phyloP scores from a whole-genome alignment of 768 basidiomycete genomes.

The Leucogyrophana mollusca region DNA sequence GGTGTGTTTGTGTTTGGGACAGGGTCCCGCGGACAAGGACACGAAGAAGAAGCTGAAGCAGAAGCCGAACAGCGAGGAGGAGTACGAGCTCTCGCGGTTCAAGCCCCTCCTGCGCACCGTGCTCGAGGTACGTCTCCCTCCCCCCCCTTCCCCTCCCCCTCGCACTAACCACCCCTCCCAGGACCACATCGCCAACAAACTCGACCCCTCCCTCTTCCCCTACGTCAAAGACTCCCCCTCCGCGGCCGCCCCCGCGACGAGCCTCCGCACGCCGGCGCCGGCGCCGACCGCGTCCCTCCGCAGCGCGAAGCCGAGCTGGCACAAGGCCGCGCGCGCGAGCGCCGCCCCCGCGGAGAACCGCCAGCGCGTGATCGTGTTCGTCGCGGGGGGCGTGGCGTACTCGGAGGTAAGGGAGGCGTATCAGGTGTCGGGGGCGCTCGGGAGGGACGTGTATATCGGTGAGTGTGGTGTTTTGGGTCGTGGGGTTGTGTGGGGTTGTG shows the following conservation, averaged over 20 bases:
- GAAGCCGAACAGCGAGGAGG: constrained; percentile 75
- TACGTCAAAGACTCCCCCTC: constrained; percentile 83
- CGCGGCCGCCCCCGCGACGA: constrained; percentile 42
- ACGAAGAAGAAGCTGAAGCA: constrained; percentile 80
- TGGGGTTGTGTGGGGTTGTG: background rate
- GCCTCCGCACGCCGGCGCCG: constrained; percentile 42
- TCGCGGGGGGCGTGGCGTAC: constrained; percentile 94
- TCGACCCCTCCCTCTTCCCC: constrained; percentile 82
- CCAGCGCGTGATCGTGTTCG: constrained; percentile 83
- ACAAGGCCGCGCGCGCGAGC: constrained; percentile 64
- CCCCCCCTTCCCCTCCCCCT: background rate
- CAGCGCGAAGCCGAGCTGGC: constrained; percentile 89
- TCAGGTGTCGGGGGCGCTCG: constrained; percentile 65
- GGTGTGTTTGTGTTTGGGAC: no score
- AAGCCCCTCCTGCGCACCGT: constrained; percentile 81
- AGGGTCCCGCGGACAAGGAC: constrained; percentile 79
- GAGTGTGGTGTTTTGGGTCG: constrained; percentile 20
- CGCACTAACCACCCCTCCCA: constrained; percentile 26
- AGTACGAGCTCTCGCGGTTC: constrained; percentile 94
- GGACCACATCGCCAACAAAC: constrained; percentile 80
- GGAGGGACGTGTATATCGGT: constrained; percentile 95
- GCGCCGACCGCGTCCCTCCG: constrained; percentile 75
- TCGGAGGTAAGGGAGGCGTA: constrained; percentile 93
- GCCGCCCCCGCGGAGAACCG: constrained; percentile 49
- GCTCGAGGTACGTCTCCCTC: constrained; percentile 61